Evolutionary conservation across 768 basidiomycete genomes (phyloP).

Genomic region (Leccinum variicolor): DNA sequence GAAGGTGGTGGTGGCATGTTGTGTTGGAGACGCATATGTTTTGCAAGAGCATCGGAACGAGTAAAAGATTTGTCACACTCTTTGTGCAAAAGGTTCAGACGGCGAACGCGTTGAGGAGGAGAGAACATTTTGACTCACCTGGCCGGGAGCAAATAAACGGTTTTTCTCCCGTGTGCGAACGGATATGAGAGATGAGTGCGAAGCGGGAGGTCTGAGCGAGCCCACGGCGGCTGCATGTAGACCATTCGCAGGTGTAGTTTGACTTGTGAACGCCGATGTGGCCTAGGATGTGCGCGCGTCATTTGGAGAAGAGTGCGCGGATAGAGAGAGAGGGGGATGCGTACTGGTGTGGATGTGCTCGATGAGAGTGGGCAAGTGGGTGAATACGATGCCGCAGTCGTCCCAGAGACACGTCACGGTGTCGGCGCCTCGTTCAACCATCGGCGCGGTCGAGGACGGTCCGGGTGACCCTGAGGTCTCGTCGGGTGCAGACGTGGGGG

Average conservation of each 20-base stretch:
- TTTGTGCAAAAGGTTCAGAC: slow-evolving; percentile 25
- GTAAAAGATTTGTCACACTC: slow-evolving; percentile 96
- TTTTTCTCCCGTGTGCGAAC: slow-evolving; percentile 93
- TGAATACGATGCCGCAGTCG: slow-evolving; percentile 71
- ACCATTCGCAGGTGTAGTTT: slow-evolving; percentile 88
- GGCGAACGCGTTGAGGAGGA: neutral
- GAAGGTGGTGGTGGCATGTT: slow-evolving; percentile 73
- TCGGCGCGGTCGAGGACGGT: slow-evolving; percentile 17
- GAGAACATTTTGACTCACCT: slow-evolving; percentile 45
- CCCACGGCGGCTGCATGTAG: slow-evolving; percentile 73
- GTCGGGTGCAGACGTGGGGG: slow-evolving; percentile 7
- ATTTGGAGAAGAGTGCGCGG: neutral
- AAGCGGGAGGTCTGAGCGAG: slow-evolving; percentile 86
- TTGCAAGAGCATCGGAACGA: slow-evolving; percentile 88
- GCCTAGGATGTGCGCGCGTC: slow-evolving; percentile 37
- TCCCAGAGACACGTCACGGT: slow-evolving; percentile 83
- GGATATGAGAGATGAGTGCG: slow-evolving; percentile 85
- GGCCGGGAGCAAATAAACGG: slow-evolving; percentile 81
- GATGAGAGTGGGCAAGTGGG: slow-evolving; percentile 70
- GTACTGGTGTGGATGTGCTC: slow-evolving; percentile 80
- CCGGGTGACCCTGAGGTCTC: slow-evolving; percentile 22
- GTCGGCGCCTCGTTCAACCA: slow-evolving; percentile 37
- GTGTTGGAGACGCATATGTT: slow-evolving; percentile 90
- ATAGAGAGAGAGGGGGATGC: slow-evolving; percentile 18
- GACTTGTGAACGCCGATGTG: slow-evolving; percentile 85